These are phyloP conservation scores for Adansonia rubrostipa DNA, from an alignment of 441 rosid species.

Conservation along the genomic window DNA sequence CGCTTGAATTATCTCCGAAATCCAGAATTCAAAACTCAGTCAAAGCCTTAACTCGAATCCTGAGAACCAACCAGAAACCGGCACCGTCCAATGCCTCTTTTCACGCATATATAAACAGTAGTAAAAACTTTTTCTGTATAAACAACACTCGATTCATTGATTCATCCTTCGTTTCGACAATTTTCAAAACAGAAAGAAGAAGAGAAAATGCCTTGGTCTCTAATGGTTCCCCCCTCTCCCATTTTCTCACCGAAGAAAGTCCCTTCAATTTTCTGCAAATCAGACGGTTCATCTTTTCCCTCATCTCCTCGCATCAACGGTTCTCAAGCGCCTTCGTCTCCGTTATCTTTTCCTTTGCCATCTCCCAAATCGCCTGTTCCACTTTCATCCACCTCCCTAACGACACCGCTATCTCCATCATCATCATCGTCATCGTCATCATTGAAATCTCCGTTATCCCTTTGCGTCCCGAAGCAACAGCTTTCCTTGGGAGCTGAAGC, in stretches of 20 bases:
- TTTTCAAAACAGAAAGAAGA: neutral
- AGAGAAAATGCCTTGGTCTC: constrained; percentile 15
- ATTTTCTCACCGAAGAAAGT: constrained; percentile 28
- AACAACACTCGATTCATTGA: neutral
- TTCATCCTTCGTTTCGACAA: too few relatives aligned
- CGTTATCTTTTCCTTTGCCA: constrained; percentile 28
- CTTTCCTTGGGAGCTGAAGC: constrained; percentile 27
- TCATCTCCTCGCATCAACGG: constrained; percentile 21
- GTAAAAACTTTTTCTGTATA: neutral
- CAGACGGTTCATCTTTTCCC: constrained; percentile 19
- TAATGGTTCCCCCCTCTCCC: constrained; percentile 40
- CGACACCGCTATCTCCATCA: constrained; percentile 10
- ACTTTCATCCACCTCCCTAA: neutral
- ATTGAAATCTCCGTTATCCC: constrained; percentile 31
- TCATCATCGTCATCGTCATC: constrained; percentile 22
- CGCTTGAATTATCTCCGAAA: neutral
- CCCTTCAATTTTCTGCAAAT: constrained; percentile 28
- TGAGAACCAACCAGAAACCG: neutral
- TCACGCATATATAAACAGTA: neutral
- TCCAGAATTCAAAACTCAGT: neutral
- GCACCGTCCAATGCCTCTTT: neutral
- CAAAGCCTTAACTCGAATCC: neutral
- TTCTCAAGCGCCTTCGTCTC: constrained; percentile 14
- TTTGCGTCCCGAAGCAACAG: constrained; percentile 33
- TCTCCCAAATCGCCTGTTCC: constrained; percentile 26